phyloP scores from a whole-genome alignment of 306 rosid species.

The Sindora glabra region DNA sequence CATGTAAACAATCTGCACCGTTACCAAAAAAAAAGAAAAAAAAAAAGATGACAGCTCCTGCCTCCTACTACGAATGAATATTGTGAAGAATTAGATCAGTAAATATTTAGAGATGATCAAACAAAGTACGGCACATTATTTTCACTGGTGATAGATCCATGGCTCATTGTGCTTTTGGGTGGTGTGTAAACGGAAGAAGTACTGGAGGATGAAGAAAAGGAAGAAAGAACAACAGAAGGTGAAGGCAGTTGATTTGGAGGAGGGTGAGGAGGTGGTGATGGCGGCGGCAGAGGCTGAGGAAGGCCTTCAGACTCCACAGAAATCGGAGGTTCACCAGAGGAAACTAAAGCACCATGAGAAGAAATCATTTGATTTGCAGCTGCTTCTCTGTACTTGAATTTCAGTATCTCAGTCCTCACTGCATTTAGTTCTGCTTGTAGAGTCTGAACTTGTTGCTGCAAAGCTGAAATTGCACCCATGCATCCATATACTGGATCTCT shows the following conservation, averaged over 20 bases:
- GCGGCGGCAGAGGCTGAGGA: slow-evolving; percentile 27
- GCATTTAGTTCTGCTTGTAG: slow-evolving; percentile 54
- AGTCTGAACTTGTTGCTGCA: slow-evolving; percentile 73
- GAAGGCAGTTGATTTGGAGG: slow-evolving; percentile 27
- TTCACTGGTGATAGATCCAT: slow-evolving; percentile 58
- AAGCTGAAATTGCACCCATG: slow-evolving; percentile 80
- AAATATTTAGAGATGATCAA: slow-evolving; percentile 4
- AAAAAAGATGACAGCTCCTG: too few species aligned
- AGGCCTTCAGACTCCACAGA: slow-evolving; percentile 30
- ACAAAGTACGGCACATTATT: slow-evolving; percentile 60
- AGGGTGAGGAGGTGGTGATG: slow-evolving; percentile 12
- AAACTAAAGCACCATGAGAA: slow-evolving; percentile 35
- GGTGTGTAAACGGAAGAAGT: slow-evolving; percentile 54
- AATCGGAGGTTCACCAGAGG: slow-evolving; percentile 30
- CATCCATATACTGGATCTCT: slow-evolving; percentile 90
- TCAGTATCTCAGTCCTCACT: slow-evolving; percentile 47
- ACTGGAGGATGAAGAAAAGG: slow-evolving; percentile 57
- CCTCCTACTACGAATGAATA: slow-evolving; percentile 11
- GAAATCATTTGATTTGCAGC: slow-evolving; percentile 44
- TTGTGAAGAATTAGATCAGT: background rate
- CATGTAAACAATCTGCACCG: too few species aligned
- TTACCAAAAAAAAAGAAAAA: too few species aligned
- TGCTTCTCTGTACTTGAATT: slow-evolving; percentile 59
- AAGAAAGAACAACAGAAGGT: slow-evolving; percentile 34
- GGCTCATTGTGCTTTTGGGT: slow-evolving; percentile 47